A percentile compares a stretch with the other conserved stretches of the same genome.
Evolutionary conservation across 306 rosid species (phyloP).

Genomic region (Cicer cuneatum): DNA sequence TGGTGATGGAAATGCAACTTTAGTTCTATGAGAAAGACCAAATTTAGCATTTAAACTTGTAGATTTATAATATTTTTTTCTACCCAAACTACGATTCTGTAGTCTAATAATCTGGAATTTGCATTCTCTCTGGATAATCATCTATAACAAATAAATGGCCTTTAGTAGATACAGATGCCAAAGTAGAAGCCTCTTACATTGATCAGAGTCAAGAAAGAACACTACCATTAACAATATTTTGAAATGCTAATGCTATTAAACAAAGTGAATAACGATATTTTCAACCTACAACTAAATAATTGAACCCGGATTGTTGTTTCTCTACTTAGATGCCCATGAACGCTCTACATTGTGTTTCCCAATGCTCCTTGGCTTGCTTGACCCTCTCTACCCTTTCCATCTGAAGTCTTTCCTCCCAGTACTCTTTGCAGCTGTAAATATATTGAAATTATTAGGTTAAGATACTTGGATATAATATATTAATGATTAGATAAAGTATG

Average conservation of each 20-base stretch:
- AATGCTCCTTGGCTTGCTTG: conserved; percentile 78
- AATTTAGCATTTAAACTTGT: neutral
- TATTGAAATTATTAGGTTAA: neutral
- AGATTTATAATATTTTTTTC: neutral
- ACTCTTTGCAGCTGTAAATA: conserved; percentile 64
- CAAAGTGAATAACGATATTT: neutral
- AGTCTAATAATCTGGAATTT: neutral
- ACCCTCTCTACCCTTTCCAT: conserved; percentile 77
- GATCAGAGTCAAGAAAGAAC: neutral
- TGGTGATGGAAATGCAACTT: neutral
- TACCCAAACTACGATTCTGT: neutral
- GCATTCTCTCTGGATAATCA: neutral
- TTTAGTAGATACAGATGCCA: neutral
- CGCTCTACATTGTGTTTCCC: conserved; percentile 72
- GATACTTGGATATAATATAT: neutral
- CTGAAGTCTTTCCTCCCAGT: conserved; percentile 77
- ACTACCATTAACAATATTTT: neutral
- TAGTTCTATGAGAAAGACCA: neutral
- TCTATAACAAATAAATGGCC: neutral
- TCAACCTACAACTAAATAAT: neutral
- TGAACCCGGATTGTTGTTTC: neutral
- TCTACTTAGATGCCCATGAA: conserved; percentile 57
- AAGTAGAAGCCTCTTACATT: neutral
- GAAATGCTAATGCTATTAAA: neutral
- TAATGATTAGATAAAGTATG: neutral